These are phyloP conservation scores for Betula pendula DNA, from an alignment of 306 rosid species.

Conservation along the genomic window DNA sequence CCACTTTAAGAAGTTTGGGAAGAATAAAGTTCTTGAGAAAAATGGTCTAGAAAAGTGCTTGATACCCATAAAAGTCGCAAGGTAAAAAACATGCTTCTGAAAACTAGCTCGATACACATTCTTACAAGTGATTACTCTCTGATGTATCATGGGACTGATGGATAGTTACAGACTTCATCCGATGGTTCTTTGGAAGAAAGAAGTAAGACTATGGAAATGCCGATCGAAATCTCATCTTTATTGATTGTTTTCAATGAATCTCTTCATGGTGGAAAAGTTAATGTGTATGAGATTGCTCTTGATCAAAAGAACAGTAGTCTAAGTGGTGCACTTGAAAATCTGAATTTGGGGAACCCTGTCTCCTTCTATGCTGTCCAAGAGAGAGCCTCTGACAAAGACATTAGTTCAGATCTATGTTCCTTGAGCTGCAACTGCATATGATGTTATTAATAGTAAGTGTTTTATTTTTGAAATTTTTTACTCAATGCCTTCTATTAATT, in stretches of 20 bases:
- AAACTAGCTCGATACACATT: constrained; percentile 46
- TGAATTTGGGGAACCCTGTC: constrained; percentile 60
- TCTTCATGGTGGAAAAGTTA: constrained; percentile 40
- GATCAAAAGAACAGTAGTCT: constrained; percentile 46
- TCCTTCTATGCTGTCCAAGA: constrained; percentile 57
- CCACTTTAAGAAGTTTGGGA: constrained; percentile 52
- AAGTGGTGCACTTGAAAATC: constrained; percentile 49
- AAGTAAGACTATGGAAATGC: constrained; percentile 31
- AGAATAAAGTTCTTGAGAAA: constrained; percentile 50
- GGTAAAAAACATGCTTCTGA: constrained; percentile 45
- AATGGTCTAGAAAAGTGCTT: constrained; percentile 55
- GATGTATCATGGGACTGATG: constrained; percentile 45
- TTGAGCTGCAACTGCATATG: constrained; percentile 71
- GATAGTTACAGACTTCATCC: constrained; percentile 39
- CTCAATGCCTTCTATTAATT: constrained; percentile 12
- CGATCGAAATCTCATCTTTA: constrained; percentile 53
- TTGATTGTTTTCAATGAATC: constrained; percentile 55
- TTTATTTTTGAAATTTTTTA: constrained; percentile 22
- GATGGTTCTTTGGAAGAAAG: constrained; percentile 41
- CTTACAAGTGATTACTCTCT: too few species aligned
- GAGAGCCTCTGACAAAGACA: constrained; percentile 37
- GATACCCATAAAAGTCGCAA: constrained; percentile 37
- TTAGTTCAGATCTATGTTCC: constrained; percentile 59
- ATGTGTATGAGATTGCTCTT: constrained; percentile 57
- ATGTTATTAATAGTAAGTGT: constrained; percentile 74